Conservation (phyloP, 495 filamentous ascomycete species). For the Pyrenopolyporus hunteri region DNA sequence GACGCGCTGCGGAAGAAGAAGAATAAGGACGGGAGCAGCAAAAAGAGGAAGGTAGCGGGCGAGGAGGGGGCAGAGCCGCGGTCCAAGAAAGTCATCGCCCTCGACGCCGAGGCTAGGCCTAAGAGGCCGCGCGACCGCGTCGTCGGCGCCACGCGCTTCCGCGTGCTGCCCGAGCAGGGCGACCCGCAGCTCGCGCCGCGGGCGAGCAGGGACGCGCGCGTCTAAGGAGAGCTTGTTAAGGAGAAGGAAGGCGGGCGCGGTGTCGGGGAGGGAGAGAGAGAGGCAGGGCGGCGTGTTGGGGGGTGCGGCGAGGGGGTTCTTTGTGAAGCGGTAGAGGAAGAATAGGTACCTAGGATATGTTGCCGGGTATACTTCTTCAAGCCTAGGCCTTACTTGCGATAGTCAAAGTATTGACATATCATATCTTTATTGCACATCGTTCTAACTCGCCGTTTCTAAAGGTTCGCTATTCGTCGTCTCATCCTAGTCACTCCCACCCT, state of each 20-base stretch:
- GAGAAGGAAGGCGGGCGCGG: conserved; percentile 37
- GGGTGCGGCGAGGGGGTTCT: conserved; percentile 48
- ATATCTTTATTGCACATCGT: too few relatives aligned
- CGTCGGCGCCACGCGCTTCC: conserved; percentile 51
- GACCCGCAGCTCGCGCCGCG: conserved; percentile 50
- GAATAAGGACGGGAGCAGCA: conserved; percentile 19
- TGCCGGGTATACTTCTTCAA: too few relatives aligned
- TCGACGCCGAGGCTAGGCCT: too few relatives aligned
- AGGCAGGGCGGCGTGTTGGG: too few relatives aligned
- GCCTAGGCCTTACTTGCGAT: too few relatives aligned
- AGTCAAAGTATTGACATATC: too few relatives aligned
- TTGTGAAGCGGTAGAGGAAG: conserved; percentile 43
- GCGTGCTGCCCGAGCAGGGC: conserved; percentile 43
- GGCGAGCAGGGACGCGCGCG: conserved; percentile 40
- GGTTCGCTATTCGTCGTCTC: too few relatives aligned
- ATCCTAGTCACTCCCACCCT: too few relatives aligned
- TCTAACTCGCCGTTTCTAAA: too few relatives aligned
- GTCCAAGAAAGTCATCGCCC: too few relatives aligned
- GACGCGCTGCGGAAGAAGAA: conserved; percentile 18
- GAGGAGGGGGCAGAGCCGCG: background rate
- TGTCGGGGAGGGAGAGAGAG: background rate
- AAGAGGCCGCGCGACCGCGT: conserved; percentile 45
- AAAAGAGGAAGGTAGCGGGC: background rate
- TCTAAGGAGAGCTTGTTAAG: conserved; percentile 47
- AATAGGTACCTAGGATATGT: too few relatives aligned